These are phyloP conservation scores for Phlebiopsis flavidoalba DNA, from an alignment of 768 basidiomycete genomes.

Conservation along the genomic window DNA sequence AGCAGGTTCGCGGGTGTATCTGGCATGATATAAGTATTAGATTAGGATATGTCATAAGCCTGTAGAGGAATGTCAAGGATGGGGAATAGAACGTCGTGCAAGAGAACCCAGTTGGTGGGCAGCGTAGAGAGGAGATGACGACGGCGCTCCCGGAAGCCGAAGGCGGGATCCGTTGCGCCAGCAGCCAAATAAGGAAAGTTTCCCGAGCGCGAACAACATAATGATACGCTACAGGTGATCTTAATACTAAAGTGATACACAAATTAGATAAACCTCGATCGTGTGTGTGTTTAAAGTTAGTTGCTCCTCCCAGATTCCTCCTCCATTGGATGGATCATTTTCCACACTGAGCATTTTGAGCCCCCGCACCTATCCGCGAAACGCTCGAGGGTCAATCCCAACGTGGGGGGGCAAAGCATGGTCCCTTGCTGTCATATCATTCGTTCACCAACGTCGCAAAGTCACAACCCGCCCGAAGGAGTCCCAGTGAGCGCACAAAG, in stretches of 20 bases:
- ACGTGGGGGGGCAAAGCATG: no score
- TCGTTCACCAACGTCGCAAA: conserved; percentile 96
- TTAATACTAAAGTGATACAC: neutral
- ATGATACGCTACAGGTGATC: neutral
- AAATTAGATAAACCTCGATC: neutral
- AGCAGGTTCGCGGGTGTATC: conserved; percentile 7
- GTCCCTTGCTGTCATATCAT: conserved; percentile 79
- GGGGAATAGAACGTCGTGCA: neutral
- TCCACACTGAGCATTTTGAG: conserved; percentile 95
- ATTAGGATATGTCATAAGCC: neutral
- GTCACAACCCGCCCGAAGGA: conserved; percentile 68
- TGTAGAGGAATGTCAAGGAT: neutral
- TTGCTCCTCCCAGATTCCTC: conserved; percentile 11
- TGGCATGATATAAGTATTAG: conserved; percentile 2
- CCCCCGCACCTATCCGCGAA: conserved; percentile 87
- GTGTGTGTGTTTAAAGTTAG: neutral
- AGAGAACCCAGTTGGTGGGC: neutral
- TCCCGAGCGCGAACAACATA: no score
- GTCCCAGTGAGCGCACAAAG: conserved; percentile 73
- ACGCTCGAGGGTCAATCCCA: conserved; percentile 88
- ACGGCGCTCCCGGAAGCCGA: neutral
- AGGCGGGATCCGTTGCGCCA: neutral
- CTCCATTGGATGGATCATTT: conserved; percentile 55
- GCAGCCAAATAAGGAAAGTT: neutral
- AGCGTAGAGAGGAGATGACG: neutral